Base-by-base conservation (phyloP, 202 grass and related monocot species). In the Panicum hallii region DNA sequence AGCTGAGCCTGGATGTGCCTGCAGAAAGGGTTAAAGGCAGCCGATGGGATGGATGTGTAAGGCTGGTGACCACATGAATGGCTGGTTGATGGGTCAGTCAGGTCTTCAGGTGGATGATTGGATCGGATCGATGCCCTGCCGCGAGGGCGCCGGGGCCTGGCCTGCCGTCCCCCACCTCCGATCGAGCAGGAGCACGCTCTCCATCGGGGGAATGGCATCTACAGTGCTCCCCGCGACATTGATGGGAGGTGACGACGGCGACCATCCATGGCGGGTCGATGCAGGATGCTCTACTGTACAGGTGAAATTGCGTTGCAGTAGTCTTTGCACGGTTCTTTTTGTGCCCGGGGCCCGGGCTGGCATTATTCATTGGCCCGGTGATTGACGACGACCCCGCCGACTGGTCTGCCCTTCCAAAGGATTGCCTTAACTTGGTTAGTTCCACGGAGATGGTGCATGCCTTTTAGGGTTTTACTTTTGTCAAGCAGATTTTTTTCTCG, bases 91-190 rank as follows among this genome's bases (percentile, higher is more conserved):
- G 50, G 52, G 40, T 79, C 17, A 67, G 16, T 63, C 12, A 63
- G 64, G 64, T 56, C 54, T 9, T n/a, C 40, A 66, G 56, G 44
- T 68, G 40, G 47, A 69, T 64, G 70, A 45, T 72, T 48, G 72
- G 88, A 78, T 81, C 61, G 34, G 78, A 38, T 38, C 36, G 36
- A 81, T 85, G 74, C 77, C 54, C 80, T 9, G 30, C 6, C 1
- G 5, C 22, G 30, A 17, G n/a, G 87, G n/a, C 42, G 5, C 48
- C 7, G 73, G 13, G 28, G 68, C 13, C 53, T 12, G 53, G 30
- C 16, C 6, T 9, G 16, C 6, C 63, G 8, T 20, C 42, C 67
- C 48, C 43, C 61, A 14, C 34, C 32, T 44, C 38, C 15, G 14
- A 13, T 34, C 12, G 28, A 64, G 14, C 48, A 81, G 5, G 49